Evolutionary conservation across 805 yeast species (phyloP).

Genomic region (Nakazawaea molendinolei): DNA sequence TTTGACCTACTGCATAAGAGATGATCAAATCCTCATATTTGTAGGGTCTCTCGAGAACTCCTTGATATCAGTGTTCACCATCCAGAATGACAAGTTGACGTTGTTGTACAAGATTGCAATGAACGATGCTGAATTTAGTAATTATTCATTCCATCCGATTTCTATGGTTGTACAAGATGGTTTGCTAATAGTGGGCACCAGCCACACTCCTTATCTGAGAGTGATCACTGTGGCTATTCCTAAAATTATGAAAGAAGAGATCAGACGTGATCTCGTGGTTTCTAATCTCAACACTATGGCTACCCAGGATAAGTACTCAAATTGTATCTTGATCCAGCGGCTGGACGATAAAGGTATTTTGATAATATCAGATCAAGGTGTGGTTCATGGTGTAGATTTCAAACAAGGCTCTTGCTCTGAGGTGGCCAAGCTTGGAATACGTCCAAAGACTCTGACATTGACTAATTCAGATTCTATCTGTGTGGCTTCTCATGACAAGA

Average conservation of each 20-base stretch:
- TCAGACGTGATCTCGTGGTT: conserved; percentile 29
- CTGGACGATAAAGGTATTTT: conserved; percentile 43
- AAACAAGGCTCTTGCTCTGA: conserved; percentile 28
- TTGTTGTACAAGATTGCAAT: conserved; percentile 46
- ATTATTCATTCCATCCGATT: conserved; percentile 58
- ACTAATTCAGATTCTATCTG: neutral
- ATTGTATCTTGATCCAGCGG: conserved; percentile 31
- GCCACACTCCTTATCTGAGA: conserved; percentile 75
- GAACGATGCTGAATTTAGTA: conserved; percentile 68
- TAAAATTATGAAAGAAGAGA: conserved; percentile 13
- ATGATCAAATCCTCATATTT: conserved; percentile 32
- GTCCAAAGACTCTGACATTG: conserved; percentile 3
- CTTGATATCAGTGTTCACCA: conserved; percentile 37
- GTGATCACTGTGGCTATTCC: conserved; percentile 49
- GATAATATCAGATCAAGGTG: conserved; percentile 67
- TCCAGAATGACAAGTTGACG: conserved; percentile 15
- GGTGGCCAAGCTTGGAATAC: conserved; percentile 14
- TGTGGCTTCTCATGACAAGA: too few relatives aligned
- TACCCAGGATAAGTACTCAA: conserved; percentile 66
- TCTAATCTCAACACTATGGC: conserved; percentile 42
- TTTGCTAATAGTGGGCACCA: conserved; percentile 58
- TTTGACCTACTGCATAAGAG: conserved; percentile 33
- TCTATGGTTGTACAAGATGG: conserved; percentile 24
- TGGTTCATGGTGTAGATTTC: conserved; percentile 52
- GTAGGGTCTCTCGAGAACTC: conserved; percentile 58